Evolutionary conservation across 768 basidiomycete genomes (phyloP).

Genomic region (Tubosaeta sp.): DNA sequence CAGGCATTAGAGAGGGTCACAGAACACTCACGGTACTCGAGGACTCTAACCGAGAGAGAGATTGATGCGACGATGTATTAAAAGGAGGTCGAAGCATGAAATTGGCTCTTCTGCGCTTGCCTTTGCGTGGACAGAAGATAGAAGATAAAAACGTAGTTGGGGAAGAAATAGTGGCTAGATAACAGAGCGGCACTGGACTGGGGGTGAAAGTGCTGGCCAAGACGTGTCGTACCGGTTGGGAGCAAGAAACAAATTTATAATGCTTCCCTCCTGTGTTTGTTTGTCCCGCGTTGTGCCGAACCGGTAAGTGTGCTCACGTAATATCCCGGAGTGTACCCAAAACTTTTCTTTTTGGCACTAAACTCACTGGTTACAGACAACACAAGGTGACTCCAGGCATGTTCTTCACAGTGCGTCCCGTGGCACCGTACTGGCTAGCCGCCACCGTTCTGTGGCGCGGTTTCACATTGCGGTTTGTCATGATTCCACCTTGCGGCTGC

Average conservation of each 20-base stretch:
- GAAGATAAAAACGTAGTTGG: slow-evolving; percentile 11
- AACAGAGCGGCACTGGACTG: background rate
- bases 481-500: background rate
- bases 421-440: no score
- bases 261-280: slow-evolving; percentile 13
- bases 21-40: slow-evolving; percentile 48
- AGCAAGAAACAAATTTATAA: slow-evolving; percentile 23
- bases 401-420: no score
- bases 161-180: slow-evolving; percentile 27
- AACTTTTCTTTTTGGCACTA: no score
- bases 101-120: slow-evolving; percentile 33
- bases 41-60: slow-evolving; percentile 46
- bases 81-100: slow-evolving; percentile 94
- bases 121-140: slow-evolving; percentile 30
- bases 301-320: background rate
- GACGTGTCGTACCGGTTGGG: background rate
- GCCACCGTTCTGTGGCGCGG: no score
- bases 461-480: no score
- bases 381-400: no score
- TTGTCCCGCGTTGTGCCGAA: slow-evolving; percentile 14
- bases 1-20: background rate
- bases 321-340: no score
- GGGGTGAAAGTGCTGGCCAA: background rate
- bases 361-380: no score
- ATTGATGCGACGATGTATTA: slow-evolving; percentile 64